phyloP scores from a whole-genome alignment of 1,139 yeast genomes.

The Geotrichum siamense region DNA sequence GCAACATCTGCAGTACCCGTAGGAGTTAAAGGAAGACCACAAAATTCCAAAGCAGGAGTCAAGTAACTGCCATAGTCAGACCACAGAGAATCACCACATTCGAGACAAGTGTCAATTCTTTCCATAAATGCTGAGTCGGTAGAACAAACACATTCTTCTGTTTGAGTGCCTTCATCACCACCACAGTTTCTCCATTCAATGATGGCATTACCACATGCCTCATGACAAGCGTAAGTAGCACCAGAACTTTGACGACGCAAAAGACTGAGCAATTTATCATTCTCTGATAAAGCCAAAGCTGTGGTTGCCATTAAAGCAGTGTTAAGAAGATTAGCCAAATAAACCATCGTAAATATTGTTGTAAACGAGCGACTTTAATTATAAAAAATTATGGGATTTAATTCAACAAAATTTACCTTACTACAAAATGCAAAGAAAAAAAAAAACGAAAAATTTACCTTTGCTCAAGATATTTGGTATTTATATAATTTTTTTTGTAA shows the following conservation, averaged over 20 bases:
- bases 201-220: constrained; percentile 17
- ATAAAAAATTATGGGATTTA: no score
- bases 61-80: constrained; percentile 6
- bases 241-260: constrained; percentile 17
- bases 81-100: constrained; percentile 12
- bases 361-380: no score
- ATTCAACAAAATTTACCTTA: no score
- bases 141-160: constrained; percentile 13
- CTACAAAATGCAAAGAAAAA: no score
- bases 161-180: constrained; percentile 3
- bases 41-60: background rate
- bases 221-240: constrained; percentile 14
- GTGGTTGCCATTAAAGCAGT: no score
- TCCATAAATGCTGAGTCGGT: constrained; percentile 8
- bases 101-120: constrained; percentile 6
- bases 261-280: constrained; percentile 15
- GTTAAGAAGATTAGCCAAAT: no score
- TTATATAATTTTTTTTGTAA: no score
- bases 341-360: no score
- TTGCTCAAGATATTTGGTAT: no score
- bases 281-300: no score
- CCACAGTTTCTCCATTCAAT: constrained; percentile 14
- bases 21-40: constrained; percentile 9
- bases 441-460: no score
- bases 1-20: constrained; percentile 10